Evolutionary conservation across 2,329 filamentous ascomycete species (phyloP).

Genomic region (Sclerotinia borealis): DNA sequence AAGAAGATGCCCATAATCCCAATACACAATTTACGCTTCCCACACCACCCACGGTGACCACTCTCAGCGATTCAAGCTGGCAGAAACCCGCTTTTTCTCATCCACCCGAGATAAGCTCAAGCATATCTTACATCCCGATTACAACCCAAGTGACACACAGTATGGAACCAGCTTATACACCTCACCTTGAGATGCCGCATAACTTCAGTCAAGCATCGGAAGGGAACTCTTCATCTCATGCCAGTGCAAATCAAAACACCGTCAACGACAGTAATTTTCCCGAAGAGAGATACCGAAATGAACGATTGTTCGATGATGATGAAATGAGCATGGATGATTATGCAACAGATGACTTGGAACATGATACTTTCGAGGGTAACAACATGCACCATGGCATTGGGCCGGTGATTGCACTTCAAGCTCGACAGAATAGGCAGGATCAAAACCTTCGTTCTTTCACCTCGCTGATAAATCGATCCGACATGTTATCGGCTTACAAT

Average conservation of each 20-base stretch:
- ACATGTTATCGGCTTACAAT: conserved; percentile 57
- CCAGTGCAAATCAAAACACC: neutral
- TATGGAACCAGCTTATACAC: neutral
- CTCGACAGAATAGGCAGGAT: conserved; percentile 27
- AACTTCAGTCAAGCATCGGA: neutral
- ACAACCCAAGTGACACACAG: neutral
- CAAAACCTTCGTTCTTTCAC: conserved; percentile 40
- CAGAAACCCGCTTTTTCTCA: neutral
- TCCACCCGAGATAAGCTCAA: neutral
- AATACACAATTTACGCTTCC: neutral
- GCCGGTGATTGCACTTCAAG: conserved; percentile 27
- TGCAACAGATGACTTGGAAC: conserved; percentile 37
- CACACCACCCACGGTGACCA: neutral
- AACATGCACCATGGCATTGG: conserved; percentile 1
- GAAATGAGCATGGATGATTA: conserved; percentile 11
- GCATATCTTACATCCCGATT: neutral
- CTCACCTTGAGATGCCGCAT: neutral
- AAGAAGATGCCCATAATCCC: neutral
- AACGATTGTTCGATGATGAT: conserved; percentile 33
- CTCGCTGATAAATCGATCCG: conserved; percentile 37
- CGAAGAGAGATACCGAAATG: neutral
- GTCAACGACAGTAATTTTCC: neutral
- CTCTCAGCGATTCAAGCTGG: conserved; percentile 1
- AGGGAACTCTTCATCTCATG: neutral
- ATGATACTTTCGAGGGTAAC: conserved; percentile 33